Conservation (phyloP, 176 grass and related monocot species). For the Carex kokanica region DNA sequence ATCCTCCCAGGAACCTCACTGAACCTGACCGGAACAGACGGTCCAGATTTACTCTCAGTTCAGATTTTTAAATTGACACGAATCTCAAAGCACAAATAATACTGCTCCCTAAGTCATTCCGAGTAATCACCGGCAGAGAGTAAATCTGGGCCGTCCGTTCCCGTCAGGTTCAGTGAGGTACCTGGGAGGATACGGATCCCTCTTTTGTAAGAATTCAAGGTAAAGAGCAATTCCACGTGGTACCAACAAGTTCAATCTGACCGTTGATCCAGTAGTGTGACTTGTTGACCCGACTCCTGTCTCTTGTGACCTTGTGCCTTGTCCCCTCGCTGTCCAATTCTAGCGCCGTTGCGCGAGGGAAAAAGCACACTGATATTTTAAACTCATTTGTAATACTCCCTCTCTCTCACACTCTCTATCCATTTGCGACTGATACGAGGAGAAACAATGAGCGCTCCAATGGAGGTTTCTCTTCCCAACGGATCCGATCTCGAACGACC, state of each 20-base stretch:
- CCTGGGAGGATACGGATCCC: no score
- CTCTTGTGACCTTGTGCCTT: neutral
- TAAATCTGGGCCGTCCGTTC: no score
- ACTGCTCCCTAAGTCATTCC: no score
- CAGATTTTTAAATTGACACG: no score
- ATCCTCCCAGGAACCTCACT: no score
- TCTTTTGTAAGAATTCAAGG: no score
- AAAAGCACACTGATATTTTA: neutral
- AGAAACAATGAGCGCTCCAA: conserved; percentile 61
- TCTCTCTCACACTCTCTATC: neutral
- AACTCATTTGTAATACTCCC: neutral
- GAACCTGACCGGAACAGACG: no score
- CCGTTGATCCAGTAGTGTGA: neutral
- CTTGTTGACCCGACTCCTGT: neutral
- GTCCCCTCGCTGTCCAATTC: neutral
- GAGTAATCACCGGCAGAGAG: no score
- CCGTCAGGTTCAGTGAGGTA: no score
- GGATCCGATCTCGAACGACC: conserved; percentile 8
- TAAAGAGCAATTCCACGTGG: neutral
- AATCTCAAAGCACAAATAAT: no score
- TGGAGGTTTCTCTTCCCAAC: conserved; percentile 65
- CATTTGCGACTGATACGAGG: neutral
- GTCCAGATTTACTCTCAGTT: no score
- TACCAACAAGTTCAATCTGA: neutral
- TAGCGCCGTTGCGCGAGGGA: neutral